Conservation (phyloP, 345 rosid species). For the Stellera chamaejasme region DNA sequence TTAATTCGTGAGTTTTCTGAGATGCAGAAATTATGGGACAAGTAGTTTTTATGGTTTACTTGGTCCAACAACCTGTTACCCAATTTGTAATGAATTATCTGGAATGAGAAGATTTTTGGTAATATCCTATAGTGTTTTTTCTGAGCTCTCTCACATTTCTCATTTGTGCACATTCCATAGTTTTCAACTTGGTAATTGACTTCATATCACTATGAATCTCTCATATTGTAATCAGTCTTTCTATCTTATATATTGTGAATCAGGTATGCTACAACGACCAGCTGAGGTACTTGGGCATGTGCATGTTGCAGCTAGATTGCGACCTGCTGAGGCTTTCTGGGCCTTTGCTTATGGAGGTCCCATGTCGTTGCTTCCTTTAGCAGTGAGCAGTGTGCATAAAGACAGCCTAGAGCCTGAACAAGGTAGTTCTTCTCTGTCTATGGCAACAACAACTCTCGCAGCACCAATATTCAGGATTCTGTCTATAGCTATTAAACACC, state of each 20-base stretch:
- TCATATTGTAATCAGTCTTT: too few species aligned
- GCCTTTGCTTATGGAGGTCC: constrained; percentile 98
- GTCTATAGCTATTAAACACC: constrained; percentile 74
- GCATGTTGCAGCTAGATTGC: constrained; percentile 80
- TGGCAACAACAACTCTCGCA: constrained; percentile 68
- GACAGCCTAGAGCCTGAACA: constrained; percentile 70
- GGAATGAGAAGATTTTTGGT: too few species aligned
- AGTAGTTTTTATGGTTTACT: too few species aligned
- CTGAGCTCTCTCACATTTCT: too few species aligned
- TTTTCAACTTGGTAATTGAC: too few species aligned
- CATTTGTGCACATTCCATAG: too few species aligned
- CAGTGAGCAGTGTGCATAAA: constrained; percentile 59
- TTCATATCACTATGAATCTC: too few species aligned
- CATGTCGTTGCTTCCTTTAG: constrained; percentile 86
- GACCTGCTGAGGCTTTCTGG: constrained; percentile 91
- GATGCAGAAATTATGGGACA: too few species aligned
- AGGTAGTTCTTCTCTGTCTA: constrained; percentile 49
- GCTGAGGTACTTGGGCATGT: constrained; percentile 99
- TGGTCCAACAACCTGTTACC: too few species aligned
- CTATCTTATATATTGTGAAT: constrained; percentile 14
- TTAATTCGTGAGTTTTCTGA: too few species aligned
- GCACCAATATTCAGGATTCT: constrained; percentile 87
- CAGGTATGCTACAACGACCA: constrained; percentile 80
- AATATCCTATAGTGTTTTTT: too few species aligned
- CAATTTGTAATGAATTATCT: too few species aligned